Evolutionary conservation across 208 protist species (phyloP).

Genomic region (Trypanosoma melophagium): DNA sequence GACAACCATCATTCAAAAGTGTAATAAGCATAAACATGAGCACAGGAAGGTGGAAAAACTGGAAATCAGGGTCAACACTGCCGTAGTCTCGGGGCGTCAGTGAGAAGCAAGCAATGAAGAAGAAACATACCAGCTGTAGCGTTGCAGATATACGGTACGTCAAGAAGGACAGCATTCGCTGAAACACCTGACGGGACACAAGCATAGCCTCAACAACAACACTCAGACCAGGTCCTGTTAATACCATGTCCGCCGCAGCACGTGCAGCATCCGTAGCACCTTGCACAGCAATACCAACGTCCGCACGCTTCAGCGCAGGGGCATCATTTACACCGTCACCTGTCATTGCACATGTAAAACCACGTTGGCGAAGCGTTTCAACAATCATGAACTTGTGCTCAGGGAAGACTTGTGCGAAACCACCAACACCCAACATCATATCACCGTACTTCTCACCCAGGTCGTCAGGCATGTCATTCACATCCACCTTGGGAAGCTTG

Average conservation of each 20-base stretch:
- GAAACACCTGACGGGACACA: conserved; percentile 92
- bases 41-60: conserved; percentile 85
- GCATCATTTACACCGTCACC: conserved; percentile 97
- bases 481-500: conserved; percentile 14
- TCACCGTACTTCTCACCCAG: conserved; percentile 68
- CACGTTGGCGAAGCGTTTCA: conserved; percentile 82
- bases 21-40: conserved; percentile 93
- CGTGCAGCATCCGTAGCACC: conserved; percentile 93
- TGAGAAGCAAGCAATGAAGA: conserved; percentile 79
- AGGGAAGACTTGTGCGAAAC: conserved; percentile 93
- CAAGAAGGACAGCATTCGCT: conserved; percentile 91
- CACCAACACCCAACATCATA: conserved; percentile 60
- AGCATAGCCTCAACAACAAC: conserved; percentile 94
- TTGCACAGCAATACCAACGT: conserved; percentile 95
- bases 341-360: conserved; percentile 95
- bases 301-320: conserved; percentile 93
- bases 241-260: conserved; percentile 94
- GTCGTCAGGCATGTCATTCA: conserved; percentile 51
- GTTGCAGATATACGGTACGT: conserved; percentile 82
- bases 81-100: conserved; percentile 69
- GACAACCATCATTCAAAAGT: conserved; percentile 60
- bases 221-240: conserved; percentile 89
- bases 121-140: conserved; percentile 80
- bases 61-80: conserved; percentile 55
- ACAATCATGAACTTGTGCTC: conserved; percentile 97